These are phyloP conservation scores for Hericium coralloides DNA, from an alignment of 768 basidiomycete genomes.

Conservation along the genomic window DNA sequence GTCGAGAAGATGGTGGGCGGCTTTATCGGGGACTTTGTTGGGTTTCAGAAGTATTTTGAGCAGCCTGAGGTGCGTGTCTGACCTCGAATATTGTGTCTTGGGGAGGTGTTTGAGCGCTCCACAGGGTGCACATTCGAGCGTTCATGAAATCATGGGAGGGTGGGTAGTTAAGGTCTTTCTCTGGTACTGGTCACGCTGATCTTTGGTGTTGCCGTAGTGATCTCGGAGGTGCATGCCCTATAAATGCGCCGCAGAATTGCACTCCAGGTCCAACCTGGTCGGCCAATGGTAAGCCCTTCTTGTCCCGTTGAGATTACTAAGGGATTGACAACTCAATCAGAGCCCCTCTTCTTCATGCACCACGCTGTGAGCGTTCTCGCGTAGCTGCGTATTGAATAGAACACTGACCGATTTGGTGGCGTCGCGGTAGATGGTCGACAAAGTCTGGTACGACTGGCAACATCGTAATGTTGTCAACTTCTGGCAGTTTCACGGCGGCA, in stretches of 20 bases:
- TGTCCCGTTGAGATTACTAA: background rate
- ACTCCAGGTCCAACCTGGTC: conserved; percentile 21
- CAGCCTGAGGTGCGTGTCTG: conserved; percentile 17
- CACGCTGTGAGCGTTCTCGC: conserved; percentile 21
- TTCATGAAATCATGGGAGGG: conserved; percentile 27
- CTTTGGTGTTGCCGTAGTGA: conserved; percentile 14
- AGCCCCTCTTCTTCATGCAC: conserved; percentile 28
- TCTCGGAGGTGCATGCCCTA: conserved; percentile 21
- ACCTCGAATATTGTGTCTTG: no score
- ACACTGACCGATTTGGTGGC: background rate
- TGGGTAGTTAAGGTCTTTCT: background rate
- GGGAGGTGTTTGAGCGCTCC: background rate
- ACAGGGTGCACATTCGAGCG: conserved; percentile 24
- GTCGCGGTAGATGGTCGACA: conserved; percentile 25
- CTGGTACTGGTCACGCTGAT: background rate
- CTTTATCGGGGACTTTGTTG: conserved; percentile 22
- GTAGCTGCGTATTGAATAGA: background rate
- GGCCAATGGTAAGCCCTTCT: conserved; percentile 20
- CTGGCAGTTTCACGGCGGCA: conserved; percentile 23
- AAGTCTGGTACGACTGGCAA: conserved; percentile 31
- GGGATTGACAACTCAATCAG: conserved; percentile 9
- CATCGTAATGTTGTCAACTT: conserved; percentile 15
- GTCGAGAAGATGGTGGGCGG: conserved; percentile 19
- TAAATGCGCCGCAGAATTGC: conserved; percentile 18
- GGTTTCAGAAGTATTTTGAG: conserved; percentile 24